These are phyloP conservation scores for Cryptosporidium bovis DNA, from an alignment of 169 alveolate genomes.

Conservation along the genomic window DNA sequence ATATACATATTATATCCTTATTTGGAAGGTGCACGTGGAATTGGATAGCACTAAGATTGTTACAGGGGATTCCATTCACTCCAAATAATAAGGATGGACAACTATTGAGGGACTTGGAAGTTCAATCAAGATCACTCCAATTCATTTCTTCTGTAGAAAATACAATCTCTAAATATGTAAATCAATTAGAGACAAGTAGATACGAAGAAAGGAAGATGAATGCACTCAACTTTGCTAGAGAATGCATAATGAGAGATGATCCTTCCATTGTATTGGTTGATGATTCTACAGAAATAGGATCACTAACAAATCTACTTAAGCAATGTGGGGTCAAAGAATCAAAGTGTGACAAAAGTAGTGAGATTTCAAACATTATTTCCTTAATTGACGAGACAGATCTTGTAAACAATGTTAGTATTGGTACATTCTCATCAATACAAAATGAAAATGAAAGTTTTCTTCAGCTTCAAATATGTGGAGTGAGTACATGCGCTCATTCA, in stretches of 20 bases:
- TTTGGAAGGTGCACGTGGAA: constrained; percentile 53
- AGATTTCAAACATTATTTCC: constrained; percentile 16
- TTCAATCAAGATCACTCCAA: constrained; percentile 67
- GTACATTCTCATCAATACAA: constrained; percentile 34
- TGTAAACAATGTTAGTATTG: background rate
- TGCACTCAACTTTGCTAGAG: constrained; percentile 32
- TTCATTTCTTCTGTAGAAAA: constrained; percentile 50
- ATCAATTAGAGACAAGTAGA: constrained; percentile 67
- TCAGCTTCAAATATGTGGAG: constrained; percentile 59
- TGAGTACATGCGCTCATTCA: constrained; percentile 52
- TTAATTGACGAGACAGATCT: constrained; percentile 30
- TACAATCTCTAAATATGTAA: constrained; percentile 32
- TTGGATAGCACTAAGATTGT: constrained; percentile 39
- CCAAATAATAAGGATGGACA: constrained; percentile 51
- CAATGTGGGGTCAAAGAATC: constrained; percentile 62
- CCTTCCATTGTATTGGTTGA: constrained; percentile 67
- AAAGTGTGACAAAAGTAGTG: constrained; percentile 25
- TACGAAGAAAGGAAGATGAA: constrained; percentile 61
- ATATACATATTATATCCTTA: constrained; percentile 43
- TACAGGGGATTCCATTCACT: constrained; percentile 25
- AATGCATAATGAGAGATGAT: constrained; percentile 54
- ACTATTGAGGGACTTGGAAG: constrained; percentile 57
- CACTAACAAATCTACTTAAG: constrained; percentile 60
- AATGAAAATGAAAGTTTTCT: constrained; percentile 59
- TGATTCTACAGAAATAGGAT: constrained; percentile 67